phyloP scores from a whole-genome alignment of 768 basidiomycete genomes.

The Chalciporus piperatus region DNA sequence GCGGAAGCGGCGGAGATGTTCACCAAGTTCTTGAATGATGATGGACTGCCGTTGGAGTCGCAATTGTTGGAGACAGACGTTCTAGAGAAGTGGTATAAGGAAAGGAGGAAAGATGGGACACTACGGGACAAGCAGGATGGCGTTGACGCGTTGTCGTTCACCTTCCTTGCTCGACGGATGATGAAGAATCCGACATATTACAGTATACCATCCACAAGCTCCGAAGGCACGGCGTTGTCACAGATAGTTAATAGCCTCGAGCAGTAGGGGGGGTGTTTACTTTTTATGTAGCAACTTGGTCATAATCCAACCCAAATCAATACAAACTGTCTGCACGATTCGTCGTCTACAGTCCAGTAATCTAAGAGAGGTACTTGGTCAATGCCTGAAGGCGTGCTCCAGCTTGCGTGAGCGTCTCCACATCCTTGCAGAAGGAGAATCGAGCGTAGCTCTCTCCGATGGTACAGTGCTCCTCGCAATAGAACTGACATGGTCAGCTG shows the following conservation, averaged over 20 bases:
- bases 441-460: conserved; percentile 87
- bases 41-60: conserved; percentile 91
- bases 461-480: conserved; percentile 79
- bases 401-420: conserved; percentile 79
- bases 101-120: conserved; percentile 35
- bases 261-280: background rate
- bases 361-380: conserved; percentile 54
- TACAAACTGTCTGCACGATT: too few relatives aligned
- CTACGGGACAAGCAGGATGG: conserved; percentile 60
- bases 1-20: conserved; percentile 80
- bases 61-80: conserved; percentile 51
- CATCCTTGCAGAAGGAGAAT: conserved; percentile 96
- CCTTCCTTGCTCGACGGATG: conserved; percentile 72
- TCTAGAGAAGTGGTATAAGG: conserved; percentile 47
- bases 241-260: conserved; percentile 60
- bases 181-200: conserved; percentile 86
- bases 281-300: too few relatives aligned
- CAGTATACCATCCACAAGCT: conserved; percentile 42
- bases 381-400: conserved; percentile 76
- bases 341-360: background rate
- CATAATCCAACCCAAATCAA: too few relatives aligned
- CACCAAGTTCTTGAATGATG: conserved; percentile 71
- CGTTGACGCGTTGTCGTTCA: conserved; percentile 76
- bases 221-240: conserved; percentile 59
- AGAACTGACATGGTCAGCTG: conserved; percentile 59